phyloP scores from a whole-genome alignment of 345 rosid species.

The Gossypium longicalyx region DNA sequence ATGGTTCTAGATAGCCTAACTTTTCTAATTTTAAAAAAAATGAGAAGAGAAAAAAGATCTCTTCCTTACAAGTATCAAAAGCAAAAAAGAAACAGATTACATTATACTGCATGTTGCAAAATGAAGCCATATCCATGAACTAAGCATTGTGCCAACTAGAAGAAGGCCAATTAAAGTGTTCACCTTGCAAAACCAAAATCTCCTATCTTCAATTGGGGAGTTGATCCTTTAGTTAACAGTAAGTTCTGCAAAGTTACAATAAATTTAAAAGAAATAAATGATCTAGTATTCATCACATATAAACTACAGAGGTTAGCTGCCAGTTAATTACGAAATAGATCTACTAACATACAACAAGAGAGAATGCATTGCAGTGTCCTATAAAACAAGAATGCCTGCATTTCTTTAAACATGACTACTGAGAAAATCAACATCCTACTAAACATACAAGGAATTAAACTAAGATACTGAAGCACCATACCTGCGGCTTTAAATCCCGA shows the following conservation, averaged over 20 bases:
- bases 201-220: conserved; percentile 67
- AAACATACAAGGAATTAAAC: conserved; percentile 9
- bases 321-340: background rate
- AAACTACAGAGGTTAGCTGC: background rate
- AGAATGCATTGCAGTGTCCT: background rate
- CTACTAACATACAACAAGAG: background rate
- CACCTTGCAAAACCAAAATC: conserved; percentile 95
- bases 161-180: background rate
- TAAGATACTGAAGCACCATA: conserved; percentile 14
- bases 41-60: background rate
- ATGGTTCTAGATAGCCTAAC: background rate
- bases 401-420: background rate
- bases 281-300: conserved; percentile 10
- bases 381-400: background rate
- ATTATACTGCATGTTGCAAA: background rate
- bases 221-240: conserved; percentile 47
- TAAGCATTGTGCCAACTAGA: background rate
- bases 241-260: conserved; percentile 51
- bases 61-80: background rate
- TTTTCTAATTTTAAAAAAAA: conserved; percentile 11
- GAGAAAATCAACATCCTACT: conserved; percentile 2
- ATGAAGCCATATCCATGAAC: background rate
- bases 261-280: conserved; percentile 18
- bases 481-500: conserved; percentile 89
- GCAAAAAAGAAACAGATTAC: background rate